Conservation (phyloP, 129 eudicot species). For the Helianthus tuberosus region DNA sequence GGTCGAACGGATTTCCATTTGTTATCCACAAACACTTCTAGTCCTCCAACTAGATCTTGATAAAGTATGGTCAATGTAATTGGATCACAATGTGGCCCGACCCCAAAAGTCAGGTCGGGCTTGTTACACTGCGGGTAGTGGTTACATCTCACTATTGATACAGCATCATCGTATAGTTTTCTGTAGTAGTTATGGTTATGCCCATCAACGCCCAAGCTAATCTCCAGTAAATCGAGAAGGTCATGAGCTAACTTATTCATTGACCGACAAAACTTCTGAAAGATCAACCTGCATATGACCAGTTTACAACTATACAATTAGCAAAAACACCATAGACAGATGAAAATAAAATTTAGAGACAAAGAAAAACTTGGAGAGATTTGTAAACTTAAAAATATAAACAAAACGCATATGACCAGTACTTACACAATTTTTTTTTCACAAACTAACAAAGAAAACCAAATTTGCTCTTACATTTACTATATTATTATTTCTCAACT, state of each 20-base stretch:
- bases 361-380: too few relatives aligned
- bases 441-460: too few relatives aligned
- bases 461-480: too few relatives aligned
- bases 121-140: slow-evolving; percentile 58
- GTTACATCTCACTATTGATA: slow-evolving; percentile 63
- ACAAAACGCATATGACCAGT: background rate
- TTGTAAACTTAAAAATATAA: too few relatives aligned
- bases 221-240: slow-evolving; percentile 52
- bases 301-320: background rate
- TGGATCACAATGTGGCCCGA: slow-evolving; percentile 79
- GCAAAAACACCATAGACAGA: background rate
- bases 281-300: slow-evolving; percentile 39
- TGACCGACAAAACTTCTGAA: slow-evolving; percentile 48
- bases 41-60: slow-evolving; percentile 78
- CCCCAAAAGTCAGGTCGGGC: slow-evolving; percentile 55
- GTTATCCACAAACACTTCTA: slow-evolving; percentile 50
- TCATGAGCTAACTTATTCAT: slow-evolving; percentile 49
- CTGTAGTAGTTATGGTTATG: slow-evolving; percentile 29
- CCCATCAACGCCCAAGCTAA: slow-evolving; percentile 57
- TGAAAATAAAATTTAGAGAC: background rate
- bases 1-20: slow-evolving; percentile 63
- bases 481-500: too few relatives aligned
- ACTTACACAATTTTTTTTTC: background rate
- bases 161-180: slow-evolving; percentile 46
- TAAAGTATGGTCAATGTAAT: slow-evolving; percentile 65